Percentiles rank a stretch among this genome's conserved stretches.
Conservation (phyloP, 225 moss, liverwort and hornwort species). For the Marchantia paleacea region DNA sequence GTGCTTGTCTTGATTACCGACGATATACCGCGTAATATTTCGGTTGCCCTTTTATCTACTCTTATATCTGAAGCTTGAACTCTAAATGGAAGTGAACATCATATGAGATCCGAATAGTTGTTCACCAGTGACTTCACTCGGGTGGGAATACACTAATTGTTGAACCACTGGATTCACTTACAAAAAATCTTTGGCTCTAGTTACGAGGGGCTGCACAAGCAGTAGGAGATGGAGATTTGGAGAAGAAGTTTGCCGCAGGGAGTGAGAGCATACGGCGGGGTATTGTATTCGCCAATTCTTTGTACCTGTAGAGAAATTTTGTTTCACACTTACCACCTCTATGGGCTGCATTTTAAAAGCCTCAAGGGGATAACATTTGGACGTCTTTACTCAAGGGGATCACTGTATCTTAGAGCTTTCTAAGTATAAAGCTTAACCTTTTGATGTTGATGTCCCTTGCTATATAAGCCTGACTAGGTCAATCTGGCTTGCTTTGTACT, state of each 20-base stretch:
- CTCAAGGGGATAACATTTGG: conserved; percentile 13
- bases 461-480: neutral
- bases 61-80: neutral
- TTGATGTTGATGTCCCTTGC: neutral
- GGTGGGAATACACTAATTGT: neutral
- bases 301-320: conserved; percentile 59
- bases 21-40: neutral
- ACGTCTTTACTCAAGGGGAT: neutral
- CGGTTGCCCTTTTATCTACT: neutral
- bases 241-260: conserved; percentile 77
- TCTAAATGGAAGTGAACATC: neutral
- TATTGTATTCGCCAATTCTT: conserved; percentile 92
- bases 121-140: neutral
- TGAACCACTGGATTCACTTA: neutral
- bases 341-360: conserved; percentile 28
- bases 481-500: neutral
- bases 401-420: conserved; percentile 8
- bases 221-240: conserved; percentile 81
- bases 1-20: neutral
- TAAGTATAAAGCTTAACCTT: neutral
- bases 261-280: conserved; percentile 96
- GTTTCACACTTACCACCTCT: conserved; percentile 1
- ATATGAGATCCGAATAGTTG: neutral
- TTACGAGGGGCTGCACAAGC: conserved; percentile 76
- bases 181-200: conserved; percentile 36